These are phyloP conservation scores for Geosiphon pyriformis DNA, from an alignment of 192 early-diverging fungal genomes.

Conservation along the genomic window DNA sequence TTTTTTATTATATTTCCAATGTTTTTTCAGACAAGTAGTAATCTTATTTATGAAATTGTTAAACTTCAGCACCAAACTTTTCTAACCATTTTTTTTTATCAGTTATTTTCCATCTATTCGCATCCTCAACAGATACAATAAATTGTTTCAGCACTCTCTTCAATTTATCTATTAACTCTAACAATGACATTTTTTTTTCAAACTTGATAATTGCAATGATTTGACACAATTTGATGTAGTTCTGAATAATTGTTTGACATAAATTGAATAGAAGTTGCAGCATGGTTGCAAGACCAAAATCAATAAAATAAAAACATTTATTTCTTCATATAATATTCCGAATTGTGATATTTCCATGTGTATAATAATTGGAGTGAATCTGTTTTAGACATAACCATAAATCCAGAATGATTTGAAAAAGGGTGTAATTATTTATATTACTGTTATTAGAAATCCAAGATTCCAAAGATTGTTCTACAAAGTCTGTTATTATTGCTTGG, in stretches of 20 bases:
- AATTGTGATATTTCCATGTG: background rate
- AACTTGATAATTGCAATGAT: no score
- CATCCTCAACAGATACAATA: background rate
- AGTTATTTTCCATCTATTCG: no score
- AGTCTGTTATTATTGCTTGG: constrained; percentile 14
- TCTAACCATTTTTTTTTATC: no score
- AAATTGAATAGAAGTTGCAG: constrained; percentile 1
- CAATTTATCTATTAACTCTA: no score
- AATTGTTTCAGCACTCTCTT: no score
- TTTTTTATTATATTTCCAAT: no score
- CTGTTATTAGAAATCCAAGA: constrained; percentile 13
- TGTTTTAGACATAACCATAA: constrained; percentile 2
- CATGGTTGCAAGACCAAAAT: constrained; percentile 4
- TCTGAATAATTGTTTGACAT: constrained; percentile 12
- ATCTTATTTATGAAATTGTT: constrained; percentile 13
- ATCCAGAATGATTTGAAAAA: constrained; percentile 15
- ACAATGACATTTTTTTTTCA: no score
- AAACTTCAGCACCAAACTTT: no score
- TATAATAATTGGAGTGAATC: background rate
- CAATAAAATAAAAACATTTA: constrained; percentile 8
- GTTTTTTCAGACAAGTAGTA: no score
- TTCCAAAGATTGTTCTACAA: constrained; percentile 7
- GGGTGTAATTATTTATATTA: constrained; percentile 16
- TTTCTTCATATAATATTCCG: constrained; percentile 8
- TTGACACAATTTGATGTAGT: constrained; percentile 6